Evolutionary conservation across 345 rosid species (phyloP).

Genomic region (Euphorbia pulcherrima): DNA sequence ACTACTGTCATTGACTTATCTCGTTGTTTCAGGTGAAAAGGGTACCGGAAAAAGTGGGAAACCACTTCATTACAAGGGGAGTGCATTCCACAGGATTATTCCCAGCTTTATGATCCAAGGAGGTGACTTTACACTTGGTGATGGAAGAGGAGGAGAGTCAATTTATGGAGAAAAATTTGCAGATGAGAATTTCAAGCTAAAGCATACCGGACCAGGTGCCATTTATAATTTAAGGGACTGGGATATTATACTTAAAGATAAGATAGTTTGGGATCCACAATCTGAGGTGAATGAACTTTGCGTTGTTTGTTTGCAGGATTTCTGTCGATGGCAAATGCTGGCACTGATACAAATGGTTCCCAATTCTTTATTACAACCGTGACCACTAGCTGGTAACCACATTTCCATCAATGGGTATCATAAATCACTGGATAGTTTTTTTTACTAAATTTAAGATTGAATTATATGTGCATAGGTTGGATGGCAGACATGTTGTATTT

Average conservation of each 20-base stretch:
- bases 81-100: conserved; percentile 82
- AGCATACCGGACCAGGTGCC: conserved; percentile 93
- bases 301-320: conserved; percentile 39
- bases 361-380: conserved; percentile 93
- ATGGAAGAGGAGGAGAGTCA: conserved; percentile 96
- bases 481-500: conserved; percentile 89
- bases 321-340: conserved; percentile 95
- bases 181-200: conserved; percentile 91
- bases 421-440: not conserved
- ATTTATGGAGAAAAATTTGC: conserved; percentile 91
- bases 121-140: conserved; percentile 93
- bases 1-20: too few species aligned
- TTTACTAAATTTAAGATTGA: not conserved
- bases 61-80: conserved; percentile 79
- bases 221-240: not conserved
- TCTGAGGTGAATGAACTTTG: not conserved
- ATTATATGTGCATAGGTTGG: conserved; percentile 57
- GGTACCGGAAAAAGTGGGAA: conserved; percentile 90
- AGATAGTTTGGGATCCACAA: not conserved
- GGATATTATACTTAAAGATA: not conserved
- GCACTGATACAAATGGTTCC: conserved; percentile 85
- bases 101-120: conserved; percentile 97
- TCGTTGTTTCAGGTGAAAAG: conserved; percentile 60
- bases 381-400: conserved; percentile 77
- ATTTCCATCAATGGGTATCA: not conserved